Base-by-base conservation (phyloP, 495 filamentous ascomycete species). In the Neurospora hispaniola region DNA sequence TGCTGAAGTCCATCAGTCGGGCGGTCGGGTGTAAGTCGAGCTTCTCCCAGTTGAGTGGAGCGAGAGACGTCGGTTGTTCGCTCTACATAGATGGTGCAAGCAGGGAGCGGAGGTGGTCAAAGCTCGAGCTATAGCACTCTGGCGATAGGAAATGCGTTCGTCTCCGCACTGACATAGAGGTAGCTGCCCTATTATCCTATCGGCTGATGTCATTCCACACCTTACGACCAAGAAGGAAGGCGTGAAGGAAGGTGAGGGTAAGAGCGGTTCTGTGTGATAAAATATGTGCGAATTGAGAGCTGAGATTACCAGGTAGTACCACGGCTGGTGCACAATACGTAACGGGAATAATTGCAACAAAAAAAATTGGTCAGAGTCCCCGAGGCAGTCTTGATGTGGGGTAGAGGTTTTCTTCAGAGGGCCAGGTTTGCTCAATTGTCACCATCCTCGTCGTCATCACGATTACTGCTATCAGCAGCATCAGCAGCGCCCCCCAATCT, bases 311-410 rank as follows among this genome's bases (percentile, higher is more conserved):
- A 35, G 54, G 54, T 59, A 59, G 48, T 62, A 62, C 48, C 48
- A 62, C 48, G 3, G 14, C 5, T 16, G 48, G 40, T 35, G 31
- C 35, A 38, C 35, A 38, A 38, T 38, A 38, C 12, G 38, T 42
- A 43, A 43, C 44, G 27, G 43, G 54, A 48, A 35, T 71, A 68
- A 59, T 71, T 68, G 42, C 43, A 68, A 66, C 16, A n/a, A 20
- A 71, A 71, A 71, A 68, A 12, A 5, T 38, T 18, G 12, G 2
- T 54, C 27, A 71, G 71, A 70, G 42, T 40, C 20, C 9, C 20
- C 48, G 48, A 59, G 48, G 42, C 44, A 41, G 38, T 46, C 69
- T 73, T 72, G 40, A 81, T 81, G 80, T 79, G 77, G 80, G 75
- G 75, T 71, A 73, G 78, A 42, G 72, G 78, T 62, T 75, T 74